Evolutionary conservation across 2,329 filamentous ascomycete species (phyloP).

Genomic region (Botrytis byssoidea): DNA sequence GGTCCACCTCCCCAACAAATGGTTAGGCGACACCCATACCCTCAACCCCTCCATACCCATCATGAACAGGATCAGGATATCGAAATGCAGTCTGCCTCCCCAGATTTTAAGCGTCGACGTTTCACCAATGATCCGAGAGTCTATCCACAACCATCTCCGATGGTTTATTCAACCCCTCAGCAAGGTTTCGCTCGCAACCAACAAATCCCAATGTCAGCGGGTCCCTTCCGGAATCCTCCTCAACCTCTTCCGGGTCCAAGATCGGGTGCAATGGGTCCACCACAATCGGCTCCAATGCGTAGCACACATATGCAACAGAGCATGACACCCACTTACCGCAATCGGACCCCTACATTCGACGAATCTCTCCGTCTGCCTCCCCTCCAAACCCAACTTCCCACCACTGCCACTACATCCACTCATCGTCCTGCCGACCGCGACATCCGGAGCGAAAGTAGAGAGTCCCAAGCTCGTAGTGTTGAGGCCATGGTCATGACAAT

Average conservation of each 20-base stretch:
- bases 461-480: constrained; percentile 47
- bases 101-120: constrained; percentile 62
- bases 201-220: constrained; percentile 37
- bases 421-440: constrained; percentile 39
- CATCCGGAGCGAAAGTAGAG: constrained; percentile 36
- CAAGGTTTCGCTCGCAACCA: constrained; percentile 29
- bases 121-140: constrained; percentile 49
- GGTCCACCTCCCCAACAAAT: constrained; percentile 27
- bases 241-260: constrained; percentile 40
- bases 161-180: constrained; percentile 37
- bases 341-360: constrained; percentile 33
- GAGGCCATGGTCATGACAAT: constrained; percentile 75
- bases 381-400: constrained; percentile 40
- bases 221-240: constrained; percentile 36
- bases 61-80: constrained; percentile 42
- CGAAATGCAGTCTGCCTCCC: constrained; percentile 46
- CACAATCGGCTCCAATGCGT: constrained; percentile 32
- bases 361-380: constrained; percentile 40
- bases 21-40: constrained; percentile 29
- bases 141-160: constrained; percentile 42
- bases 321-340: constrained; percentile 28
- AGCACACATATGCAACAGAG: constrained; percentile 27
- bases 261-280: constrained; percentile 36
- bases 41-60: constrained; percentile 35
- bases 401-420: constrained; percentile 35